Conservation (phyloP, 805 yeast genomes). For the Teunomyces stri region DNA sequence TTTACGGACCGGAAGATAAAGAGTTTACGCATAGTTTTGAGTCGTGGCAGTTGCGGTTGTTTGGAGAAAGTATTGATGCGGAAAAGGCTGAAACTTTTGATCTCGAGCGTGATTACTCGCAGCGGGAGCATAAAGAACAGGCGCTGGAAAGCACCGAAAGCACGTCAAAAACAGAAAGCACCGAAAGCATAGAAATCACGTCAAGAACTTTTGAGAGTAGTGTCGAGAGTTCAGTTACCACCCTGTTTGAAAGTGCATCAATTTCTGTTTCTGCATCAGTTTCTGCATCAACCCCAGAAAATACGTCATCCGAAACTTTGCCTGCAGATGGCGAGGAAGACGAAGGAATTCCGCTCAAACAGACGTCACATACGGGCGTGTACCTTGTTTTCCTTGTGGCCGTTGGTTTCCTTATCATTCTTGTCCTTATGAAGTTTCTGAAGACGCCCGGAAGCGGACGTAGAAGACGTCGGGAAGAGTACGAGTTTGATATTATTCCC, state of each 20-base stretch:
- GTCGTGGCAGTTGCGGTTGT: constrained; percentile 75
- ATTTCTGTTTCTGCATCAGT: neutral
- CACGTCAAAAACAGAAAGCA: too few species aligned
- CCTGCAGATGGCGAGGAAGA: constrained; percentile 3
- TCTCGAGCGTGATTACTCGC: constrained; percentile 47
- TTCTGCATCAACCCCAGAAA: neutral
- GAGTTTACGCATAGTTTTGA: constrained; percentile 41
- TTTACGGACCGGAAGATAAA: constrained; percentile 33
- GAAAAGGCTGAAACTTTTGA: constrained; percentile 58
- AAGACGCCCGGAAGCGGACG: constrained; percentile 38
- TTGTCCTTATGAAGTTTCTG: constrained; percentile 46
- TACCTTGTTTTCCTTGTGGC: constrained; percentile 60
- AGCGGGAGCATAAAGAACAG: constrained; percentile 26
- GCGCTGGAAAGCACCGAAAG: neutral
- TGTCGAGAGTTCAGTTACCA: neutral
- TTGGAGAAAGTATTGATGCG: constrained; percentile 76
- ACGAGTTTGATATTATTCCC: constrained; percentile 75
- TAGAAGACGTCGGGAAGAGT: constrained; percentile 65
- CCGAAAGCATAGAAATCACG: too few species aligned
- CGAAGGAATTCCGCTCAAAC: constrained; percentile 27
- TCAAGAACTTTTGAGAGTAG: too few species aligned
- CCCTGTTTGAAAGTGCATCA: neutral
- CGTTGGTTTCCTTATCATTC: constrained; percentile 52
- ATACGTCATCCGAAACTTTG: neutral
- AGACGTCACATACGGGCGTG: constrained; percentile 50